phyloP scores from a whole-genome alignment of 805 yeast genomes.

The Priceomyces castillae region DNA sequence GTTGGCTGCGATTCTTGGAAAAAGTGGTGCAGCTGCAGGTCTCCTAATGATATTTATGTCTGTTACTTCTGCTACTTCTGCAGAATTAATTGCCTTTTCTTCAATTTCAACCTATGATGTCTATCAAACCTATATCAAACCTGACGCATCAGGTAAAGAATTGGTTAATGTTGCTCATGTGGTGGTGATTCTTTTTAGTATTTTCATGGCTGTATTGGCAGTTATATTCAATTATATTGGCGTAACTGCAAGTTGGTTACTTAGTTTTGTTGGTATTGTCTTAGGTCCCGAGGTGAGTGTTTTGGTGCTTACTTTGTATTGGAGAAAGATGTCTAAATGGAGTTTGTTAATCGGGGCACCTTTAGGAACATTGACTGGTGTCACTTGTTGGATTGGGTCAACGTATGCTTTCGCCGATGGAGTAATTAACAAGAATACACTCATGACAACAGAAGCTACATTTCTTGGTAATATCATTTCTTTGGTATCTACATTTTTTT shows the following conservation, averaged over 20 bases:
- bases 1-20: slow-evolving; percentile 22
- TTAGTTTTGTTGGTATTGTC: slow-evolving; percentile 29
- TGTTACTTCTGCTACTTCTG: slow-evolving; percentile 41
- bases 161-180: slow-evolving; percentile 21
- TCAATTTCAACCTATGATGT: slow-evolving; percentile 29
- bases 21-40: slow-evolving; percentile 25
- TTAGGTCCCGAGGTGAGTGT: slow-evolving; percentile 28
- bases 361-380: slow-evolving; percentile 34
- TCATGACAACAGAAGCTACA: slow-evolving; percentile 36
- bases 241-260: slow-evolving; percentile 35
- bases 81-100: slow-evolving; percentile 41
- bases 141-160: slow-evolving; percentile 21
- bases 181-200: slow-evolving; percentile 15
- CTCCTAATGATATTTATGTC: slow-evolving; percentile 37
- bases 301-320: slow-evolving; percentile 20
- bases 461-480: slow-evolving; percentile 41
- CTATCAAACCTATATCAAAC: slow-evolving; percentile 23
- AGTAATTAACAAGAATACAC: slow-evolving; percentile 9
- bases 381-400: slow-evolving; percentile 38
- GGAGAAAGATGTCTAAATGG: slow-evolving; percentile 31
- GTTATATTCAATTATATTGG: slow-evolving; percentile 5
- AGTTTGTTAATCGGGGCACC: slow-evolving; percentile 40
- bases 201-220: slow-evolving; percentile 19
- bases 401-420: slow-evolving; percentile 28
- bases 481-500: slow-evolving; percentile 33